Evolutionary conservation across 2,329 filamentous ascomycete species (phyloP), one percentile per base, ranked within the genome.

Genomic region (Paracorniculantispora psalliotae): DNA sequence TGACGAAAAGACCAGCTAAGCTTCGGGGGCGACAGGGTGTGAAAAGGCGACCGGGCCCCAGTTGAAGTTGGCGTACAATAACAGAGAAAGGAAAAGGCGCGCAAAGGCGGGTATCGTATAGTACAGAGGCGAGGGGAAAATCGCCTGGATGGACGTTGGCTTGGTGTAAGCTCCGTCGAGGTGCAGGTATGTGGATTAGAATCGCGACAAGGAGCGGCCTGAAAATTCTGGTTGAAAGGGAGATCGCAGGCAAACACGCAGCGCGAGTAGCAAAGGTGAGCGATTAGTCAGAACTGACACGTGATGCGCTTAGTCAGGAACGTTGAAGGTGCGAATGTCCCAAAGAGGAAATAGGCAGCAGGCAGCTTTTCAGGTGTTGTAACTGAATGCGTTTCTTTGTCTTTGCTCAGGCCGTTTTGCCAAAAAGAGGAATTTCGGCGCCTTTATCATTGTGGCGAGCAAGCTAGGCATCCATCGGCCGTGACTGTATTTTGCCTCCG

Each of bases 161-260:
- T 49, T 55, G 55, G 59, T 61, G 41, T 57, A 61, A 53, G 59
- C 47, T 47, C 51, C 58, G 51, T 41, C 51, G 28, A 57, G 47
- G 15, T 33, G 41, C 28, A 28, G 48, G 56, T 55, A 50, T 55
- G 52, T 53, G 59, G 59, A 61, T 59, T 53, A 28, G 52, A 19
- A 54, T 61, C 59, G 59, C 59, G 55, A 61, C 37, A 46, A 49
- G 30, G 49, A 35, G 66, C 66, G 62, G 69, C 69, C 71, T 72
- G 70, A 72, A 70, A 70, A 71, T 64, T 72, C 67, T 66, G 71
- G 71, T 71, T 64, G 67, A 66, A 69, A 69, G 59, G 48, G 59
- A 48, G n/a, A 59, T 54, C 25, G 43, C 47, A 59, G 57, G 58
- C 58, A 59, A 50, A 55, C 44, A 55, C 23, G 55, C 59, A 46